These are phyloP conservation scores for Stellera chamaejasme DNA, from an alignment of 345 rosid genomes.

Conservation along the genomic window DNA sequence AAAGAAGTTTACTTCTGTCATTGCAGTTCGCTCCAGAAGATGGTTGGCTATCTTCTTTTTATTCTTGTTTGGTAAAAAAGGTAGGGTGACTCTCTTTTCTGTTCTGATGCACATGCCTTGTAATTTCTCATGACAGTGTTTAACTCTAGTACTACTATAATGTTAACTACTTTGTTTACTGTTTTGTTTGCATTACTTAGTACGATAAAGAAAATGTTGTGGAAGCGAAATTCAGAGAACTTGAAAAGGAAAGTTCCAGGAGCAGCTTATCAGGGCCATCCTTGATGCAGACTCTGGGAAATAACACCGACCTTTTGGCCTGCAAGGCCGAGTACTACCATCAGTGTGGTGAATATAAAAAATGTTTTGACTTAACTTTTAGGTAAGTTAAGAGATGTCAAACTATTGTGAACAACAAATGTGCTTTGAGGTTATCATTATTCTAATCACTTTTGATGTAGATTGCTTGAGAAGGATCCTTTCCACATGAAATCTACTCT, in stretches of 20 bases:
- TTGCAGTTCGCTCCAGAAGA: conserved; percentile 83
- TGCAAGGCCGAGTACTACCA: conserved; percentile 98
- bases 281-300: conserved; percentile 46
- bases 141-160: no score
- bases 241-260: conserved; percentile 66
- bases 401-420: conserved; percentile 7
- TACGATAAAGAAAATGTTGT: conserved; percentile 71
- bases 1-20: conserved; percentile 64
- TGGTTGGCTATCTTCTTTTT: conserved; percentile 89
- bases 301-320: conserved; percentile 76
- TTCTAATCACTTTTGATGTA: conserved; percentile 23
- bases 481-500: conserved; percentile 83
- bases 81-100: conserved; percentile 20
- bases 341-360: conserved; percentile 92
- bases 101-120: neutral
- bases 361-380: conserved; percentile 86
- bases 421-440: conserved; percentile 12
- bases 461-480: conserved; percentile 95
- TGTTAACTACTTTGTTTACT: conserved; percentile 15
- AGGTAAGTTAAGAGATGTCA: conserved; percentile 40
- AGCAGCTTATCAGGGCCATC: conserved; percentile 37
- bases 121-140: no score
- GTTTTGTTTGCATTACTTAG: conserved; percentile 24
- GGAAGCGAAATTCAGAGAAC: conserved; percentile 77
- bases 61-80: conserved; percentile 91